Evolutionary conservation across 2,329 filamentous ascomycete species (phyloP), one percentile per base, ranked within the genome.

Genomic region (Paecilomyces variotii): DNA sequence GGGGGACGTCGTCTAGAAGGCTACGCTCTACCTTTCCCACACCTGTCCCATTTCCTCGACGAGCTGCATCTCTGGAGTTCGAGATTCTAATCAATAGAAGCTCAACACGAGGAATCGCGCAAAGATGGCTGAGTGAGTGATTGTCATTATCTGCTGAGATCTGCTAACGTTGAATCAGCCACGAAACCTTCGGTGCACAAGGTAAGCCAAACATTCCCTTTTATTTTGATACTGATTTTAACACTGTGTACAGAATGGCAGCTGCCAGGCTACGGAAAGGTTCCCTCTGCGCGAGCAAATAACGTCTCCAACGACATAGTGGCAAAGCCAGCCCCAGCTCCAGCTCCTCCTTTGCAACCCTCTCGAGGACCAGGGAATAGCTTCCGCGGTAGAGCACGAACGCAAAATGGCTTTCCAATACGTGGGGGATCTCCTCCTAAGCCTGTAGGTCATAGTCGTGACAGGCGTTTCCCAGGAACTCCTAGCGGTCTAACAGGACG

Each of bases 151-250:
- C 24, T 45, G 39, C n/a, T 45, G n/a, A 7, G 14, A 45, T 19
- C n/a, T 45, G 39, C 39, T 45, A 45, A 45, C 39, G 5, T 45
- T n/a, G n/a, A n/a, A 45, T 14, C 39, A 69, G 67, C 32, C 60
- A 63, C 27, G 67, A 69, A 52, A 60, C 60, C 14, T 63, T 58
- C 7, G 65, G 63, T 19, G 67, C 67, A 10, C 58, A 65, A 62
- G 67, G 67, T 67, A 64, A 53, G 54, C 55, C 9, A 27, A 34
- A 51, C 55, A 14, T 19, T 19, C 19, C 2, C 5, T 45, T 39
- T 45, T 19, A 19, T 19, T 6, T 45, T 45, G 6, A 19, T 19
- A 19, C 5, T 19, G 19, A 45, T 24, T 19, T 14, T 58, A 34
- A 58, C 11, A 10, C 6, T 32, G 9, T 32, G 14, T n/a, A 34